Base-by-base conservation (phyloP, 768 basidiomycete genomes). In the Termitomyces sp. region DNA sequence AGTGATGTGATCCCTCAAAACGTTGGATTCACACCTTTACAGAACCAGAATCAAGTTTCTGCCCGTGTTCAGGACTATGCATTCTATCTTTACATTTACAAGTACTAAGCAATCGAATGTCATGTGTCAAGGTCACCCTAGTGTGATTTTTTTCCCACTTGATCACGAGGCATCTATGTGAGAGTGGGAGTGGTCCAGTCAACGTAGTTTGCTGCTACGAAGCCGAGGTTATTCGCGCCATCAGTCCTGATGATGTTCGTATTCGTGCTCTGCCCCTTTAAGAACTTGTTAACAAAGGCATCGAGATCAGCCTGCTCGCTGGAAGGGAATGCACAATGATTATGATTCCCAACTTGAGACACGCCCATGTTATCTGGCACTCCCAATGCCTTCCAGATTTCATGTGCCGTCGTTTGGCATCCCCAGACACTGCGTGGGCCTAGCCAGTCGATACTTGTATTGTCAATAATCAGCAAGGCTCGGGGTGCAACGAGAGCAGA, bases 201-300 rank as follows among this genome's bases (percentile, higher is more conserved):
- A 64, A 84, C 74, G 79, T 80, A 84, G 50, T 77, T 61, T 38
- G 76, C 61, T 20, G 73, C 69, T 40, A 74, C 74, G 65, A 77
- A 81, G 17, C 74, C 73, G 38, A 74, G 69, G 57, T 74, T 73
- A 68, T 77, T 73, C 10, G 72, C 68, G 17, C 76, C 76, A 65
- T 83, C 81, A 2, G 80, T 81, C 63, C 72, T 72, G 60, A 79
- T 68, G 62, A 79, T 74, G 65, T 72, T 77, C 10, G 84, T 85
- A 72, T 77, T 83, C 17, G 77, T 74, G 37, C 70, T 67, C 70
- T 83, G 76, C 32, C 72, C 78, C 53, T 81, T 73, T 68, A 86
- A 69, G 73, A 85, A 86, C 65, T 79, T 81, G 72, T 83, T 76
- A 66, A 86, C 70, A 69, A 84, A 86, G 12, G 83, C 83, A 60